Base-by-base conservation (phyloP, 2,329 filamentous ascomycete species). In the Huntiella moniliformis region DNA sequence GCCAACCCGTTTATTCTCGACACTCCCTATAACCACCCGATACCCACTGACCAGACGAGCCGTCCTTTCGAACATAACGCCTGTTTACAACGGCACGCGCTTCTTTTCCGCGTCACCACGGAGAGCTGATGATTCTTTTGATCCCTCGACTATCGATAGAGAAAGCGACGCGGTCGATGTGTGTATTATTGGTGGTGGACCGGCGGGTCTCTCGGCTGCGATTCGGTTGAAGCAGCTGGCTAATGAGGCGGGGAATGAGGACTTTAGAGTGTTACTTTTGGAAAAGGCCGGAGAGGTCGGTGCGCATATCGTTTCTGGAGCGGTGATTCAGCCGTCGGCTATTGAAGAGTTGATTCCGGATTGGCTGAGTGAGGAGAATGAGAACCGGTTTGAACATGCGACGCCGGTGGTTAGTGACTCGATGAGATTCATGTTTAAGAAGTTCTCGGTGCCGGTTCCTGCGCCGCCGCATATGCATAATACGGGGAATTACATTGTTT, bases 381-480 rank as follows among this genome's bases (percentile, higher is more conserved):
- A 84, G 38, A 80, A 79, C 53, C 77, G 84, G 52, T 98, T 96
- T 66, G 76, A 86, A 61, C 70, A 84, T 61, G 83, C 80, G 49
- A 98, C 91, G 1, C 79, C 86, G 15, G 88, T 86, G 4, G 80
- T 74, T 52, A 67, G 67, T 42, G 91, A 98, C 57, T 79, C 77
- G 63, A 94, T 98, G 88, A 79, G 84, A 54, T 95, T 95, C 63
- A 71, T 98, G 51, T 96, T 88, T 40, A 82, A 87, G 65, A 81
- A 70, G 45, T 68, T 68, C 51, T 68, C 86, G 0, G 75, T 93
- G 48, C 84, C 85, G 4, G 67, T 96, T 45, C 91, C 88, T 1
- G 77, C 79, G 10, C 91, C 91, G 38, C 91, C 91, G 31, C 91
- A 96, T 66, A 98, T 98, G 91, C 77, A 87, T 67, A 98, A 98